phyloP scores from a whole-genome alignment of 805 yeast species.

The Wickerhamiella qilinensis region DNA sequence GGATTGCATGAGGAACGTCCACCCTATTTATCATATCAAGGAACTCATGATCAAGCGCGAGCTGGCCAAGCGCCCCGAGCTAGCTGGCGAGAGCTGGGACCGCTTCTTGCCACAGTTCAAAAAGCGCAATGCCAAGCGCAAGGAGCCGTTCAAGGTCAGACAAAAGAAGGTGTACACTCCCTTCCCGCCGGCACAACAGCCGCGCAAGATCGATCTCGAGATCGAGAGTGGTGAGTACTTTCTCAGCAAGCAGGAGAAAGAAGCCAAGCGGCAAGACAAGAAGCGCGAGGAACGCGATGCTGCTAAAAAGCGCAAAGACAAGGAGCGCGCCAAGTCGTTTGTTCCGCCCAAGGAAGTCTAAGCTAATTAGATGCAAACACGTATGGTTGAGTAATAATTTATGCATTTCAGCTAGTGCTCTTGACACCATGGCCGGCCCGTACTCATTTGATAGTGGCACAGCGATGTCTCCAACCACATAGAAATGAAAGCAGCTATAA shows the following conservation, averaged over 20 bases:
- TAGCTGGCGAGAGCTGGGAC: conserved; percentile 93
- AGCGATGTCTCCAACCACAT: conserved; percentile 57
- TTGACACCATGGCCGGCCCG: conserved; percentile 72
- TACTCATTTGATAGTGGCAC: conserved; percentile 51
- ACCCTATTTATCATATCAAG: conserved; percentile 95
- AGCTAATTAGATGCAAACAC: conserved; percentile 25
- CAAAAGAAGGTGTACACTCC: conserved; percentile 80
- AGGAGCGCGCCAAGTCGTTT: conserved; percentile 61
- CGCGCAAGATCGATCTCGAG: conserved; percentile 92
- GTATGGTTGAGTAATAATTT: background rate
- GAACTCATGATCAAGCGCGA: conserved; percentile 96
- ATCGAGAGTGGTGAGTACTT: conserved; percentile 98
- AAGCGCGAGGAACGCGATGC: conserved; percentile 67
- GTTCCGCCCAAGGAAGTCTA: conserved; percentile 71
- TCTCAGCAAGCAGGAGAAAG: conserved; percentile 74
- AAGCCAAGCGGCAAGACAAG: conserved; percentile 49
- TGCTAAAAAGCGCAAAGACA: conserved; percentile 44
- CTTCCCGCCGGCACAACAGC: conserved; percentile 95
- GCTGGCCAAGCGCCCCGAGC: conserved; percentile 83
- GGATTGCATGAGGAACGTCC: conserved; percentile 92
- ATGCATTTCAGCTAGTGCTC: conserved; percentile 17
- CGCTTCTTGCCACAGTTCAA: conserved; percentile 92
- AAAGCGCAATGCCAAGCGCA: conserved; percentile 89
- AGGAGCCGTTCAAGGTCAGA: conserved; percentile 60
- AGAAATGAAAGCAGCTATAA: conserved; percentile 63